Conservation (phyloP, 2,329 filamentous ascomycete genomes). For the Ophiognomonia clavigignenti-juglandacearum region DNA sequence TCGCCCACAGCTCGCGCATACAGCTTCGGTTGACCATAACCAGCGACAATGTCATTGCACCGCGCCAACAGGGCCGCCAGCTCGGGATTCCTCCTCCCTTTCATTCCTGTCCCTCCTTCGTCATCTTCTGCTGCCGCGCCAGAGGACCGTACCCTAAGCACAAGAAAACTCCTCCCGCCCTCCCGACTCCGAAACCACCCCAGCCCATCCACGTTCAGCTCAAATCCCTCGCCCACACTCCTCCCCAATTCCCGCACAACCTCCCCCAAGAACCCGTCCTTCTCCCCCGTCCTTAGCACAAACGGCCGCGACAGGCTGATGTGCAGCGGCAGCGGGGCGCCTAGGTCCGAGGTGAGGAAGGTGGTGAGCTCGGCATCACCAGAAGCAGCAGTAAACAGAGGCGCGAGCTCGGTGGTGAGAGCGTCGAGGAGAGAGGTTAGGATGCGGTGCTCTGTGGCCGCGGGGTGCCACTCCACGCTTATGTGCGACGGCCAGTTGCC, state of each 20-base stretch:
- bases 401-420: conserved; percentile 28
- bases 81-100: conserved; percentile 42
- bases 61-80: conserved; percentile 58
- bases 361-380: conserved; percentile 45
- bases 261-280: conserved; percentile 54
- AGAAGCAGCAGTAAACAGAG: conserved; percentile 14
- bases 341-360: conserved; percentile 73
- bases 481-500: conserved; percentile 93
- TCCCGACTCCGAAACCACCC: conserved; percentile 49
- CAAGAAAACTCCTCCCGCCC: conserved; percentile 76
- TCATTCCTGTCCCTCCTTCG: conserved; percentile 10
- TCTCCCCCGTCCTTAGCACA: conserved; percentile 66
- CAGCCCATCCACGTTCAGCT: conserved; percentile 21
- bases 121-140: neutral
- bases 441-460: conserved; percentile 37
- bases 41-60: conserved; percentile 59
- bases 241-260: conserved; percentile 10
- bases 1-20: conserved; percentile 45
- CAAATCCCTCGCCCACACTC: neutral
- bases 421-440: conserved; percentile 39
- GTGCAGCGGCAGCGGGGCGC: conserved; percentile 75
- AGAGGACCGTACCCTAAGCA: conserved; percentile 54
- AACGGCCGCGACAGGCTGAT: conserved; percentile 85
- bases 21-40: conserved; percentile 63
- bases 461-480: conserved; percentile 79